These are phyloP conservation scores for Teratosphaeria nubilosa DNA, from an alignment of 2,329 filamentous ascomycete species.

Conservation along the genomic window DNA sequence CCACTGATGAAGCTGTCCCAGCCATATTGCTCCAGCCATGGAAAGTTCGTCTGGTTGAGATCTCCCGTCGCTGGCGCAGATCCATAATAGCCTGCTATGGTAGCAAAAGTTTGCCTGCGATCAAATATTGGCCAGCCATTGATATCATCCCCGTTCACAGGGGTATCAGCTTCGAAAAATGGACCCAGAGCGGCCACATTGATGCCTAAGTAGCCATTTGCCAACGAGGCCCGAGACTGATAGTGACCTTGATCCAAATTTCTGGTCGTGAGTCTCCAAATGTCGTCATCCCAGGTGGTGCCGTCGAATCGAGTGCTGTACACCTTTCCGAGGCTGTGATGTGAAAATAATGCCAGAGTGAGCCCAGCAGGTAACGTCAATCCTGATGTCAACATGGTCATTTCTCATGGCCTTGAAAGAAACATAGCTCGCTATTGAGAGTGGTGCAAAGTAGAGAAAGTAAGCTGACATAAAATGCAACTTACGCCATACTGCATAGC, in stretches of 20 bases:
- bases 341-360: neutral
- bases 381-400: neutral
- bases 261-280: slow-evolving; percentile 47
- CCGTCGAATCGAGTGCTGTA: slow-evolving; percentile 42
- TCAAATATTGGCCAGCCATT: slow-evolving; percentile 56
- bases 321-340: slow-evolving; percentile 10
- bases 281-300: slow-evolving; percentile 49
- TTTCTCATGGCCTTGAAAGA: neutral
- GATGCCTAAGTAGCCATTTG: slow-evolving; percentile 57
- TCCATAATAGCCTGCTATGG: slow-evolving; percentile 58
- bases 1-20: slow-evolving; percentile 62
- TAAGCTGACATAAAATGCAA: neutral
- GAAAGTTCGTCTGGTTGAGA: slow-evolving; percentile 56
- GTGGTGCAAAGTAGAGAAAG: neutral
- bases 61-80: slow-evolving; percentile 47
- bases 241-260: slow-evolving; percentile 48
- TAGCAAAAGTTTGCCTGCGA: slow-evolving; percentile 54
- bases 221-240: slow-evolving; percentile 49
- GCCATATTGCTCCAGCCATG: slow-evolving; percentile 59
- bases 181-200: slow-evolving; percentile 53
- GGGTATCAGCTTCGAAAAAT: slow-evolving; percentile 51
- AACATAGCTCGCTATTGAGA: neutral
- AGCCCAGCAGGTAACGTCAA: neutral
- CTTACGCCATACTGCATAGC: neutral
- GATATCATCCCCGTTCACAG: slow-evolving; percentile 44